Conservation (phyloP, 345 rosid genomes). For the Mallotus nudiflorus region DNA sequence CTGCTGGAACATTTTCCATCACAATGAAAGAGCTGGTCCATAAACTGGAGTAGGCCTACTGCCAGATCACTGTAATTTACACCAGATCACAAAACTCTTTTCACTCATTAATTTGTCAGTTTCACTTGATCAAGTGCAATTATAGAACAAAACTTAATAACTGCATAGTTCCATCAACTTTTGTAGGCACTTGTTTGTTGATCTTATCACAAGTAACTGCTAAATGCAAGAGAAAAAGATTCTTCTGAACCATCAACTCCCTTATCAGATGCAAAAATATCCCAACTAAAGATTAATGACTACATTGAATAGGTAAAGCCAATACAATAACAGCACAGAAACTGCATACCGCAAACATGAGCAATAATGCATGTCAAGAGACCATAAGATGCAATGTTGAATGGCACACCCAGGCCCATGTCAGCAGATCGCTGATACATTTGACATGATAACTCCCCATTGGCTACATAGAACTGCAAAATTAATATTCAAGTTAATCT, state of each 20-base stretch:
- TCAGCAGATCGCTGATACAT: conserved; percentile 98
- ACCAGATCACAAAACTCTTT: background rate
- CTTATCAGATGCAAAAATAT: background rate
- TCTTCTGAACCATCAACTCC: background rate
- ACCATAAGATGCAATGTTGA: conserved; percentile 93
- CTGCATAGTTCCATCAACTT: background rate
- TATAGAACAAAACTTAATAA: background rate
- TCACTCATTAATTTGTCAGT: background rate
- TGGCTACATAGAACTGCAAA: conserved; percentile 80
- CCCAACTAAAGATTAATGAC: background rate
- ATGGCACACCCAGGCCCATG: conserved; percentile 97
- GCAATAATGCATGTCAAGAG: conserved; percentile 91
- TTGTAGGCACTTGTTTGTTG: background rate
- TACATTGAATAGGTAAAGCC: background rate
- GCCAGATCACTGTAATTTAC: background rate
- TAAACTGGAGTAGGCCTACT: background rate
- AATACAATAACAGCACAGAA: background rate
- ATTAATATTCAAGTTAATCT: background rate
- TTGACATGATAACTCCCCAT: conserved; percentile 92
- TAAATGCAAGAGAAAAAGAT: too few relatives aligned
- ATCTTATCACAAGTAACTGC: background rate
- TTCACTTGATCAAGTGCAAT: background rate
- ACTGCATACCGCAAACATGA: conserved; percentile 79
- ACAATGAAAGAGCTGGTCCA: background rate
- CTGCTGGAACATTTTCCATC: background rate